Conservation (phyloP, 2,329 filamentous ascomycete genomes). For the Sclerotinia sclerotiorum region DNA sequence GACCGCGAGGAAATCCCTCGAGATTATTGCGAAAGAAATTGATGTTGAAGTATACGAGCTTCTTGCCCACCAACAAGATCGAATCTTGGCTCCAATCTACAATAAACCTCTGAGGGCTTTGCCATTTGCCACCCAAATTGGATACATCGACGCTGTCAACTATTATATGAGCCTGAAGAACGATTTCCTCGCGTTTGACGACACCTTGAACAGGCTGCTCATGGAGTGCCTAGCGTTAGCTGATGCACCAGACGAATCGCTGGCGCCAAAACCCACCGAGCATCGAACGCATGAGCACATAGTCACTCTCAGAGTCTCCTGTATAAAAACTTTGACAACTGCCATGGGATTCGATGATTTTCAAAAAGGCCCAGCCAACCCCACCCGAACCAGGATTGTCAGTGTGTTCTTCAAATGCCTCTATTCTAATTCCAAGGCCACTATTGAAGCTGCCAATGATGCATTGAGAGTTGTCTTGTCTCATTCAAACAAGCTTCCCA, state of each 20-base stretch:
- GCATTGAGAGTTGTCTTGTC: slow-evolving; percentile 84
- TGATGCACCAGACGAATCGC: slow-evolving; percentile 88
- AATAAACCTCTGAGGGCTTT: slow-evolving; percentile 90
- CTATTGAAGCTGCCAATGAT: slow-evolving; percentile 90
- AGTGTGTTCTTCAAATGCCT: slow-evolving; percentile 97
- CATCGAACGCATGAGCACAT: slow-evolving; percentile 96
- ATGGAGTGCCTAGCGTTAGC: slow-evolving; percentile 92
- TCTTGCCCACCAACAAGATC: slow-evolving; percentile 84
- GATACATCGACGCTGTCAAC: slow-evolving; percentile 95
- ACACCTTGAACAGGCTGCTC: slow-evolving; percentile 82
- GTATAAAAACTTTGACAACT: slow-evolving; percentile 87
- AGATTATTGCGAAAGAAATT: slow-evolving; percentile 76
- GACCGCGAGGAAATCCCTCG: slow-evolving; percentile 77
- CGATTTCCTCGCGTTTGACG: slow-evolving; percentile 88
- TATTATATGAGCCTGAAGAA: slow-evolving; percentile 89
- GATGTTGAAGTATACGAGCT: slow-evolving; percentile 82
- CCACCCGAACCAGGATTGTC: slow-evolving; percentile 71
- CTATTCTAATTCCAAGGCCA: slow-evolving; percentile 88
- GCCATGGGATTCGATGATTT: slow-evolving; percentile 94
- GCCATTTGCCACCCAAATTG: slow-evolving; percentile 93
- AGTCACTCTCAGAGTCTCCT: slow-evolving; percentile 85
- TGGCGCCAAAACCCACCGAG: slow-evolving; percentile 90
- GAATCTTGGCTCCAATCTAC: slow-evolving; percentile 87
- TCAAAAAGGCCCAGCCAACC: slow-evolving; percentile 68
- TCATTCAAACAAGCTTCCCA: slow-evolving; percentile 87